Evolutionary conservation across 257 asterid genomes (phyloP).

Genomic region (Salvia hispanica): DNA sequence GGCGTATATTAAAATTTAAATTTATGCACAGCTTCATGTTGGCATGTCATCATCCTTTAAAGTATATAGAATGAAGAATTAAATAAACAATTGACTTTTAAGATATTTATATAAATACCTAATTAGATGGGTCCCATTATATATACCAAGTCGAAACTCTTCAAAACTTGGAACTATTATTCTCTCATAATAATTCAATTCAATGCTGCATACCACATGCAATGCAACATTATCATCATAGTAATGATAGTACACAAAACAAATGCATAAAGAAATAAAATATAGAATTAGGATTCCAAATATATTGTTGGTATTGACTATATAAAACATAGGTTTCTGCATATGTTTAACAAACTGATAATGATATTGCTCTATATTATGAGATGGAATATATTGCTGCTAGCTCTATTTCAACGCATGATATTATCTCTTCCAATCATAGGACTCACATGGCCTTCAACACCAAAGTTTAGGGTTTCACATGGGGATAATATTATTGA

Average conservation of each 20-base stretch:
- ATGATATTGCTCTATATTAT: neutral
- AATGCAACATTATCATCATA: too few species aligned
- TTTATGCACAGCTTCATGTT: too few species aligned
- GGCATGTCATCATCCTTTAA: too few species aligned
- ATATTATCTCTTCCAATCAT: conserved; percentile 21
- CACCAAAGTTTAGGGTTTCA: neutral
- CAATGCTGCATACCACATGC: too few species aligned
- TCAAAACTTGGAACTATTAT: too few species aligned
- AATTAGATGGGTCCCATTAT: too few species aligned
- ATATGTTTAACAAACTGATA: neutral
- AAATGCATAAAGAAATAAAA: neutral
- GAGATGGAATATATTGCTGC: neutral
- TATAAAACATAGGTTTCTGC: neutral
- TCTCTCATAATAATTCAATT: too few species aligned
- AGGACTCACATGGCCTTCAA: conserved; percentile 24
- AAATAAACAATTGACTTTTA: too few species aligned
- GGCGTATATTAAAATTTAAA: too few species aligned
- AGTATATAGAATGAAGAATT: too few species aligned
- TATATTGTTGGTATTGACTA: neutral
- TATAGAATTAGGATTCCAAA: neutral
- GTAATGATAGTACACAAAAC: neutral
- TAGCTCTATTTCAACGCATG: neutral
- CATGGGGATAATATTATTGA: conserved; percentile 5
- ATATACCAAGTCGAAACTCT: too few species aligned
- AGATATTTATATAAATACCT: too few species aligned